Evolutionary conservation across 192 early-diverging fungal species (phyloP), one percentile per base, ranked within the genome.

Genomic region (Mortierella claussenii): DNA sequence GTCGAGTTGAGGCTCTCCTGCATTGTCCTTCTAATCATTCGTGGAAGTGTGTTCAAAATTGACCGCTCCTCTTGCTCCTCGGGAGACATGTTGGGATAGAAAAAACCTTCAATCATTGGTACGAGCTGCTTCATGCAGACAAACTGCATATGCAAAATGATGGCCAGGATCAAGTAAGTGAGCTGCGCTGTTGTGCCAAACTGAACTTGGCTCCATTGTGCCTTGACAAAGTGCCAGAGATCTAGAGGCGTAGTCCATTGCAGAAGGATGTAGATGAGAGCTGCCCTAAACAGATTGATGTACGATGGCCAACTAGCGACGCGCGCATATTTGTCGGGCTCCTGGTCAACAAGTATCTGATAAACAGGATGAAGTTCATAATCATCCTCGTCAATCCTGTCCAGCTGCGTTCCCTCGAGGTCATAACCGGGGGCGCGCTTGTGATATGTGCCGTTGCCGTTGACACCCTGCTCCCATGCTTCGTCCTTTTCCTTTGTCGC

Each of bases 1-100:
- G 47, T 33, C n/a, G 73, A 76, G 54, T 76, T 76, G 18, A 76
- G 59, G 15, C 63, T 66, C 36, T 62, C 58, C 47, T 76, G 64
- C n/a, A 67, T 7, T 1, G 56, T 40, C 13, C 45, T 66, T 23
- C 57, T 51, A 23, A 67, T 34, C 20, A 43, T 32, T 28, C 46
- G 52, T 2, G 73, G 57, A 3, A 51, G 26, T 3, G 64, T 56
- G 17, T 44, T 55, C 15, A 76, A 17, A 21, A 76, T 50, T 1
- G 73, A 76, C 5, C 21, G 49, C 23, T 67, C 64, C 33, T 55
- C 21, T 8, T 40, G 45, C 27, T 76, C 45, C 0, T 67, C 42
- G 1, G 30, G 51, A 7, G 73, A 40, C 37, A 67, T 23, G 3
- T 45, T 44, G 4, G 58, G 73, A 18, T 76, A 67, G 45, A 67